Conservation (phyloP, 139 green algal species). For the Micractinium conductrix region DNA sequence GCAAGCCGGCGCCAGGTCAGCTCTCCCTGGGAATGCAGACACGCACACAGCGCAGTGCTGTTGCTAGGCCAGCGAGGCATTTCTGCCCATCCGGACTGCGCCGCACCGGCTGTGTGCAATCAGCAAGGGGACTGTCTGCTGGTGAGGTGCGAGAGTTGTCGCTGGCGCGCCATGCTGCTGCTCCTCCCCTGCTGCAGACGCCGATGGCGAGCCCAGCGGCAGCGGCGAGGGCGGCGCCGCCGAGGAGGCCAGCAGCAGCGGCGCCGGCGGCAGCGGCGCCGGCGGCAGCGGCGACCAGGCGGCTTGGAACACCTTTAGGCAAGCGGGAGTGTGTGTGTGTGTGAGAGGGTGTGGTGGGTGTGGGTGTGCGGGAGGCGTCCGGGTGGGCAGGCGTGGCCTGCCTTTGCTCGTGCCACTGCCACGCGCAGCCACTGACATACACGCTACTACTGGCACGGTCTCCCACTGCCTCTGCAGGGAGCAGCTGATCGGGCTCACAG, state of each 20-base stretch:
- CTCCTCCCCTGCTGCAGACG: too few species aligned
- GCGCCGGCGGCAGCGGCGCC: background rate
- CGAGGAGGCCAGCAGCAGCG: background rate
- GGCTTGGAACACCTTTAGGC: slow-evolving; percentile 11
- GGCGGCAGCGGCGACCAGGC: background rate
- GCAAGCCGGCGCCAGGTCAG: background rate
- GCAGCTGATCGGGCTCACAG: slow-evolving; percentile 88
- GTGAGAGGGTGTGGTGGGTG: background rate
- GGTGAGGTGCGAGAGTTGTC: too few species aligned
- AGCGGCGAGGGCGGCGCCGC: background rate
- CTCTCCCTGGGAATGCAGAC: too few species aligned
- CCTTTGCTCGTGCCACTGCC: too few species aligned
- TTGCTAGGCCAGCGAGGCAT: too few species aligned
- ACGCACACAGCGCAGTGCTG: too few species aligned
- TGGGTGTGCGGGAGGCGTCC: background rate
- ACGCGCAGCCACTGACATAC: background rate
- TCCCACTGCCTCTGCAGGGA: slow-evolving; percentile 65
- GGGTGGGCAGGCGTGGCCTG: background rate
- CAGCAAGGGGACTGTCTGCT: too few species aligned
- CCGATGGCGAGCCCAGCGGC: background rate
- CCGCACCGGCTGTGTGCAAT: too few species aligned
- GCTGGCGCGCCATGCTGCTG: too few species aligned
- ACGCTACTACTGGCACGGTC: background rate
- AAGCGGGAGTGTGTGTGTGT: background rate
- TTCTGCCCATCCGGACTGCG: too few species aligned